Base-by-base conservation (phyloP, 768 basidiomycete species). In the Leucocoprinus birnbaumii region DNA sequence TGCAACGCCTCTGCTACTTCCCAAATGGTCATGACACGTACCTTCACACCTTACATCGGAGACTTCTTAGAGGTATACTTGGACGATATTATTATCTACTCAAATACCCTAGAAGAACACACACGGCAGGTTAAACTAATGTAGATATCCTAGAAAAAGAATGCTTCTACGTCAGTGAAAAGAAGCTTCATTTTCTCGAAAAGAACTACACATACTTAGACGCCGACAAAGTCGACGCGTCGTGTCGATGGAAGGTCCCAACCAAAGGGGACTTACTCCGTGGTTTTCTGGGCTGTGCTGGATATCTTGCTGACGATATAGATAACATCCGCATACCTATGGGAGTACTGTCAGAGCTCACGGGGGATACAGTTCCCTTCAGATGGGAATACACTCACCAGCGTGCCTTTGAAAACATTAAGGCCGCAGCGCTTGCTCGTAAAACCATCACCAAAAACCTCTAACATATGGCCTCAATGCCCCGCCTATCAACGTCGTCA, bases 161-260 rank as follows among this genome's bases (percentile, higher is more conserved):
- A 10, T 54, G 51, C 21, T 63, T 76, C 6, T 73, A 65, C 56
- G 58, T 61, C 10, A 58, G 44, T 38, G 34, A 55, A 53, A 8
- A 21, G 11, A 58, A 66, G n/a, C 8, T 59, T 11, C 24, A 56
- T 16, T 31, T 58, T 9, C 43, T 61, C 8, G n/a, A 19, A 13
- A 64, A 50, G 60, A 67, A 37, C n/a, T 74, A 24, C 68, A 69
- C 26, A 42, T 73, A 1, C 57, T 78, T 77, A 71, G 72, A 77
- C 34, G 72, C 72, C 0, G 52, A 69, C 25, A 78, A 77, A 65
- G 56, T 60, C 2, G 53, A 76, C 24, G 22, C 55, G 0, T 61
- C 74, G 0, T 1, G 59, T 1, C 66, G 64, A 60, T 38, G 65
- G 66, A 31, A 58, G 66, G 35, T 50, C 65, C 43, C 57, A 1